Percentiles rank a stretch among this genome's conserved stretches.
These are phyloP conservation scores for Kalmusia sp. DNA, from an alignment of 2,329 filamentous ascomycete species.

Conservation along the genomic window DNA sequence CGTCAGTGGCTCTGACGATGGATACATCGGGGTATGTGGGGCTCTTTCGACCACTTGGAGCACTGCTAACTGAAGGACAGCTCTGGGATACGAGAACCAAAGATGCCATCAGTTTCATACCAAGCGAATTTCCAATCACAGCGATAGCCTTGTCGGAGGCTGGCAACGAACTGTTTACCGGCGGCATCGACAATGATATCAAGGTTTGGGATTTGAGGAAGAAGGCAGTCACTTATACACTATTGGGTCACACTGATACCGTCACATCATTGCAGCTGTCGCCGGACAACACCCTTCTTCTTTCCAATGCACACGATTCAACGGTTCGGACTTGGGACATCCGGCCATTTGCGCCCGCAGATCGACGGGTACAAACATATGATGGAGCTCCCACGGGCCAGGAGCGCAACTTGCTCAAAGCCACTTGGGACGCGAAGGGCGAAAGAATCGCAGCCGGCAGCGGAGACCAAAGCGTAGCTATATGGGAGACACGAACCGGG, in stretches of 20 bases:
- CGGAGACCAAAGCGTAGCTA: conserved; percentile 86
- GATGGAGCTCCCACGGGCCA: conserved; percentile 88
- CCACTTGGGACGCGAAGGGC: conserved; percentile 87
- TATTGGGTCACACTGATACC: conserved; percentile 90
- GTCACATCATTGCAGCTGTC: conserved; percentile 91
- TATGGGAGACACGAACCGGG: conserved; percentile 89
- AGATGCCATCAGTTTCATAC: conserved; percentile 83
- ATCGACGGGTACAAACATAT: conserved; percentile 84
- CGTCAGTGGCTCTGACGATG: conserved; percentile 91
- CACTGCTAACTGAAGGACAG: conserved; percentile 32
- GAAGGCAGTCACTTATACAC: conserved; percentile 83
- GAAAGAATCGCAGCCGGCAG: conserved; percentile 88
- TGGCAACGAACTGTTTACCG: conserved; percentile 93
- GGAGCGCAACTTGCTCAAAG: conserved; percentile 89
- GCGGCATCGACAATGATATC: conserved; percentile 96
- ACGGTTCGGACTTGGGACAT: conserved; percentile 97
- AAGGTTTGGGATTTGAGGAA: conserved; percentile 97
- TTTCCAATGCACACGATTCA: conserved; percentile 93
- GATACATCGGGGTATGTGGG: conserved; percentile 72
- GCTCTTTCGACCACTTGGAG: background rate
- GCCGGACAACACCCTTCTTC: conserved; percentile 85
- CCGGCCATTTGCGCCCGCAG: conserved; percentile 87
- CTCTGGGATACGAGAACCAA: conserved; percentile 97
- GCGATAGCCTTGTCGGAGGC: conserved; percentile 91
- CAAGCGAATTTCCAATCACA: conserved; percentile 91